phyloP scores from a whole-genome alignment of 208 protist genomes.

The Wallacemonas sp. region DNA sequence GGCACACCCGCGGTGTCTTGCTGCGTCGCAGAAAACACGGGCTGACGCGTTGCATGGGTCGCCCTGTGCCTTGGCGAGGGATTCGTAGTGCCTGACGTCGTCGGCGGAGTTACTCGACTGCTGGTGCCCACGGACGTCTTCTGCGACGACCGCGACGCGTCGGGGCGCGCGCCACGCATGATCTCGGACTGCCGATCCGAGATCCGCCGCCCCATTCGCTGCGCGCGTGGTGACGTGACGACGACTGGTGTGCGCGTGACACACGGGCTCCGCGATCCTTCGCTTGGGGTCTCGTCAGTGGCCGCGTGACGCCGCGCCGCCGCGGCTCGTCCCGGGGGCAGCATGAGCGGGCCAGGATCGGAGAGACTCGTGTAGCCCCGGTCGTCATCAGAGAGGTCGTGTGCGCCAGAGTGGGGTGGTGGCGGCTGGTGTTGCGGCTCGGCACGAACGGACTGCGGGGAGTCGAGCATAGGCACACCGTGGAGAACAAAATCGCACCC shows the following conservation, averaged over 20 bases:
- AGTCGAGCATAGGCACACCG: constrained; percentile 27
- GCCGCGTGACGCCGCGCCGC: background rate
- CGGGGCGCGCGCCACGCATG: background rate
- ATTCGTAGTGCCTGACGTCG: too few relatives aligned
- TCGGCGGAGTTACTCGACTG: too few relatives aligned
- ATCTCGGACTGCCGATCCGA: constrained; percentile 5
- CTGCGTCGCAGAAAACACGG: constrained; percentile 8
- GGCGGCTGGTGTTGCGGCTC: background rate
- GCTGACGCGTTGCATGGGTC: background rate
- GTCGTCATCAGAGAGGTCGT: background rate
- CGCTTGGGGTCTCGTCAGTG: background rate
- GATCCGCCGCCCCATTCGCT: background rate
- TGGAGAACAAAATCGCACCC: constrained; percentile 33
- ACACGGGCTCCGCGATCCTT: too few relatives aligned
- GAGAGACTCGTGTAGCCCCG: background rate
- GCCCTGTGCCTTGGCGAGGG: too few relatives aligned
- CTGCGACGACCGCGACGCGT: background rate
- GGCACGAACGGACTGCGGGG: constrained; percentile 31
- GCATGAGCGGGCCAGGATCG: background rate
- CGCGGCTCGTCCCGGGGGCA: background rate
- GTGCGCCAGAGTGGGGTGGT: background rate
- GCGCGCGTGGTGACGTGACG: background rate
- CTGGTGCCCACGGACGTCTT: too few relatives aligned
- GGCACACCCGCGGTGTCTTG: background rate
- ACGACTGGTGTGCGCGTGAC: constrained; percentile 1